Percentiles rank a stretch among this genome's conserved stretches.
These are phyloP conservation scores for Elsinoe ampelina DNA, from an alignment of 2,329 filamentous ascomycete species.

Conservation along the genomic window DNA sequence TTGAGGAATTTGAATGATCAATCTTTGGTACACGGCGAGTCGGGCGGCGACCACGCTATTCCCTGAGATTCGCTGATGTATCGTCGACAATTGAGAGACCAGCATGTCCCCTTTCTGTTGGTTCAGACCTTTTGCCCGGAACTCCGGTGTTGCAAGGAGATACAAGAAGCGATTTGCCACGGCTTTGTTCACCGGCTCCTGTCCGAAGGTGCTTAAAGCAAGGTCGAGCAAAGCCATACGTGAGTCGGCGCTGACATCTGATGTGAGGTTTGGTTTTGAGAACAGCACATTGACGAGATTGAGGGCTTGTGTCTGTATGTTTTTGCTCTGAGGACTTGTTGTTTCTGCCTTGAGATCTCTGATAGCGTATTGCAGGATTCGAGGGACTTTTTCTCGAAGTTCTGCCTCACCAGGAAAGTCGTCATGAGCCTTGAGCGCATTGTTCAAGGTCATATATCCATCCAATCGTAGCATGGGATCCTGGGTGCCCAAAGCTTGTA, in stretches of 20 bases:
- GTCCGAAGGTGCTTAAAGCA: slow-evolving; percentile 63
- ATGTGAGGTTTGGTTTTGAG: slow-evolving; percentile 61
- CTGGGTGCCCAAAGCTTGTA: slow-evolving; percentile 67
- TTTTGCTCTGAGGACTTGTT: slow-evolving; percentile 51
- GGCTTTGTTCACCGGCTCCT: slow-evolving; percentile 61
- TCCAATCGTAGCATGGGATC: slow-evolving; percentile 68
- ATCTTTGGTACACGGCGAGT: slow-evolving; percentile 65
- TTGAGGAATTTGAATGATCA: slow-evolving; percentile 61
- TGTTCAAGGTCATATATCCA: slow-evolving; percentile 72
- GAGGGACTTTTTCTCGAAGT: slow-evolving; percentile 63
- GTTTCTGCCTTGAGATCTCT: slow-evolving; percentile 54
- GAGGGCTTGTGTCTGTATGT: slow-evolving; percentile 67
- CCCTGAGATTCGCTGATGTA: slow-evolving; percentile 65
- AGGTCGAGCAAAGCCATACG: slow-evolving; percentile 72
- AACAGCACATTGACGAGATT: slow-evolving; percentile 70
- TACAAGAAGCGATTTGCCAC: slow-evolving; percentile 72
- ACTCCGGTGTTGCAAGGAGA: slow-evolving; percentile 70
- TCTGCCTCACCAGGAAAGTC: slow-evolving; percentile 67
- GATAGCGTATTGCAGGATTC: slow-evolving; percentile 73
- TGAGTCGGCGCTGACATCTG: slow-evolving; percentile 67
- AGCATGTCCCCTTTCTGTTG: slow-evolving; percentile 60
- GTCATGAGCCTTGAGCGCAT: slow-evolving; percentile 70
- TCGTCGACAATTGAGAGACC: slow-evolving; percentile 58
- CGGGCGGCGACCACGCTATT: slow-evolving; percentile 73
- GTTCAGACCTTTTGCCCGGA: slow-evolving; percentile 65